Evolutionary conservation across 768 basidiomycete genomes (phyloP), one percentile per base, ranked within the genome.

Genomic region (Lepiota brunneoincarnata): DNA sequence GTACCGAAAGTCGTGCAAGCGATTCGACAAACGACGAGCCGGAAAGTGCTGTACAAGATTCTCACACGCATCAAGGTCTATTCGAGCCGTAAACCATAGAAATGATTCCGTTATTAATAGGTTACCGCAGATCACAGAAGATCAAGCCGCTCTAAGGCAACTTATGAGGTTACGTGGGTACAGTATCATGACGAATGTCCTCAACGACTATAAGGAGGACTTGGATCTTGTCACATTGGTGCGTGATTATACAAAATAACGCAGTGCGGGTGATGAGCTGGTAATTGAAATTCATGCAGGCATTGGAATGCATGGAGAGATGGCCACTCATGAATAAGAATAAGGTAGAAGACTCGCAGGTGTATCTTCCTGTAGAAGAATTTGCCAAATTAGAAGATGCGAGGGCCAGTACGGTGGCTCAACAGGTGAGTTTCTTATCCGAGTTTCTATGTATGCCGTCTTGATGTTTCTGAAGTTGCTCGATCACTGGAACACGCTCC

Each of bases 81-180:
- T 57, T 15, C 20, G 11, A 12, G 38, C 20, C 26, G 11, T 49
- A n/a, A n/a, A n/a, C n/a, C n/a, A 47, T 43, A 38, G 18, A 21
- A 28, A 35, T 57, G 17, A 35, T 12, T 2, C 21, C 10, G 36
- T 42, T 26, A 11, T 53, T 9, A 59, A n/a, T 43, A 24, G 21
- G 23, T 40, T 20, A 2, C 40, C 28, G 36, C 51, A 96, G 94
- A 85, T 96, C 54, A 96, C 96, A 2, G 84, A 88, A 36, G 92
- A 96, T 57, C 78, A 82, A 40, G 75, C 82, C 0, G 84, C 92
- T 11, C 74, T 93, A 21, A 78, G 91, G 26, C 85, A 93, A 66
- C 77, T 98, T 44, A 88, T 97, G 83, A 87, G 93, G 4, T 74
- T 98, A 63, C 92, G 97, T 64, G 95, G 95, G 2, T 91, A 95